Evolutionary conservation across 352 stramenopile species (phyloP).

Genomic region (Aphanomyces invadans): DNA sequence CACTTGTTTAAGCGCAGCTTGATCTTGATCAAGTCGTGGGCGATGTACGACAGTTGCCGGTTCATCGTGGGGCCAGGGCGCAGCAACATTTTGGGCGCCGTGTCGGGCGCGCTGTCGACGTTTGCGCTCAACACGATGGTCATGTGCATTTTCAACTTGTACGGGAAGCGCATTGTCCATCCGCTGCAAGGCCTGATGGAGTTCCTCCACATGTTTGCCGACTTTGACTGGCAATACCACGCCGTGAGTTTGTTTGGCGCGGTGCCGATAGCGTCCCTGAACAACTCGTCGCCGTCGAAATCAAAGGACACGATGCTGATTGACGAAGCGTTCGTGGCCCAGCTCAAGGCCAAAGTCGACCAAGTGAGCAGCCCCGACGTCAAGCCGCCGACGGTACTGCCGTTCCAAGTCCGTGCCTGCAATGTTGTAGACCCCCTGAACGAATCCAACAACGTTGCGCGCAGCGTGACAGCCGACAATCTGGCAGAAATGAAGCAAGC

Average conservation of each 20-base stretch:
- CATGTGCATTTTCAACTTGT: constrained; percentile 82
- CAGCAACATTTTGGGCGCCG: constrained; percentile 69
- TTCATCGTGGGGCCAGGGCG: constrained; percentile 32
- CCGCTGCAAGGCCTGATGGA: constrained; percentile 76
- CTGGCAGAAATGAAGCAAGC: constrained; percentile 67
- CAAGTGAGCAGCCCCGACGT: neutral
- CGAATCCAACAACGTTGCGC: constrained; percentile 78
- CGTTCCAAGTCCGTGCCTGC: constrained; percentile 72
- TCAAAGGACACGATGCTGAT: constrained; percentile 1
- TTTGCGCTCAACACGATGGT: constrained; percentile 87
- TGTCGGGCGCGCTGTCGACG: constrained; percentile 67
- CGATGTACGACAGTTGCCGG: constrained; percentile 68
- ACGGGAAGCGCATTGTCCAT: constrained; percentile 57
- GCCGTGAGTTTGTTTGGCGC: constrained; percentile 72
- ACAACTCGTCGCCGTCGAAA: constrained; percentile 24
- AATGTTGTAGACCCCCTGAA: constrained; percentile 88
- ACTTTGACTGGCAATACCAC: constrained; percentile 81
- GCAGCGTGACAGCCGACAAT: constrained; percentile 60
- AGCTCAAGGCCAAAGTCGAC: constrained; percentile 1
- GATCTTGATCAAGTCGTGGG: constrained; percentile 87
- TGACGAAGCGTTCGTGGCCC: constrained; percentile 2
- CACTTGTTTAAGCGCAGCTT: constrained; percentile 86
- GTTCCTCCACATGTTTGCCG: constrained; percentile 76
- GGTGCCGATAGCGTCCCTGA: constrained; percentile 47
- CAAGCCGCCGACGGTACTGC: constrained; percentile 14